Percentiles rank a stretch among this genome's conserved stretches.
Conservation (phyloP, 2,329 filamentous ascomycete species). For the Aureobasidium namibiae region DNA sequence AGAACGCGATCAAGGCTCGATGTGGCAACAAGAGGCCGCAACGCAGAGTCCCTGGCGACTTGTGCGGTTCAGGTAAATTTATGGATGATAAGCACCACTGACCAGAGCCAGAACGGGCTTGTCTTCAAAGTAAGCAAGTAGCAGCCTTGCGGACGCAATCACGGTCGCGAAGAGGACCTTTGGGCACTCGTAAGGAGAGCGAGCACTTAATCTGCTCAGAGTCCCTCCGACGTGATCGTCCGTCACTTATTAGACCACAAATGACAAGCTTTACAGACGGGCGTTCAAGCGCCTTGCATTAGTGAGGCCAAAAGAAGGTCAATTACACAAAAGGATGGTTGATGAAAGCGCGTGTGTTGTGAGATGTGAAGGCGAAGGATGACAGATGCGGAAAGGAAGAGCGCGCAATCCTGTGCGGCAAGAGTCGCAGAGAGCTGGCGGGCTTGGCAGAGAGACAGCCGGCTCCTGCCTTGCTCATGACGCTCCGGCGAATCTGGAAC, state of each 20-base stretch:
- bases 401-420: slow-evolving; percentile 6
- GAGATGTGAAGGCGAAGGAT: slow-evolving; percentile 2
- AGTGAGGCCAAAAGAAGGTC: slow-evolving; percentile 3
- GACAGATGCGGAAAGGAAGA: neutral
- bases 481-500: neutral
- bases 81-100: slow-evolving; percentile 14
- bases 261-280: slow-evolving; percentile 12
- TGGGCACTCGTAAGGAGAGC: slow-evolving; percentile 14
- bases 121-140: slow-evolving; percentile 9
- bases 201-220: slow-evolving; percentile 13
- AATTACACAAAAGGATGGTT: slow-evolving; percentile 4
- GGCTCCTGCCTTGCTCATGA: neutral
- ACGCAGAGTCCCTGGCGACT: slow-evolving; percentile 6
- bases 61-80: slow-evolving; percentile 1
- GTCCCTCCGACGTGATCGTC: slow-evolving; percentile 10
- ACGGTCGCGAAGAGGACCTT: slow-evolving; percentile 14
- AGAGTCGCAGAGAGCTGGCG: neutral
- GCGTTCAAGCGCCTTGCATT: slow-evolving; percentile 10
- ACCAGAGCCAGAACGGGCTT: slow-evolving; percentile 11
- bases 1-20: slow-evolving; percentile 9
- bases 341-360: slow-evolving; percentile 4
- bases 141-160: slow-evolving; percentile 11
- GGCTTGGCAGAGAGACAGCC: neutral
- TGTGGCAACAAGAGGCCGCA: slow-evolving; percentile 10
- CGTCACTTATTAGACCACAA: slow-evolving; percentile 10